Percentiles rank a stretch among this genome's conserved stretches.
These are phyloP conservation scores for Penicillium occitanis DNA, from an alignment of 2,329 filamentous ascomycete species.

Conservation along the genomic window DNA sequence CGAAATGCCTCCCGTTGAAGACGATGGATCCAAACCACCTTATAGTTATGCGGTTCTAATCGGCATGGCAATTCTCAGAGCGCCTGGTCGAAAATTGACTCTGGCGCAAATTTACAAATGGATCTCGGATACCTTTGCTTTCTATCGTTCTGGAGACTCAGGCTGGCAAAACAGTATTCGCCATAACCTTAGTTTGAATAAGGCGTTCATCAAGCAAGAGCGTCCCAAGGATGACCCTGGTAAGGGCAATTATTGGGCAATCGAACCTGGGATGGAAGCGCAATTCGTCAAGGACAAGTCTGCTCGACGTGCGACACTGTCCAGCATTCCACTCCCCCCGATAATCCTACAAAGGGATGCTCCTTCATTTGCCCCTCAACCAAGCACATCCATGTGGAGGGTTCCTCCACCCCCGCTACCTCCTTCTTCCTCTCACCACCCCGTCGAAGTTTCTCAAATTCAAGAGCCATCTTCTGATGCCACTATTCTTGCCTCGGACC, in stretches of 20 bases:
- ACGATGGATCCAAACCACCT: constrained; percentile 84
- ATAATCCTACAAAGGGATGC: constrained; percentile 33
- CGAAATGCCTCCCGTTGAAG: constrained; percentile 77
- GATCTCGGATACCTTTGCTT: constrained; percentile 93
- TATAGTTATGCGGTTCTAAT: constrained; percentile 95
- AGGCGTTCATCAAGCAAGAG: constrained; percentile 93
- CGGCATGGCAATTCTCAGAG: constrained; percentile 92
- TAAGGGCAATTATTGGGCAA: constrained; percentile 97
- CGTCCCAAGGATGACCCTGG: constrained; percentile 95
- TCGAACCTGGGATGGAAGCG: constrained; percentile 83
- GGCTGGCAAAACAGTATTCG: constrained; percentile 99
- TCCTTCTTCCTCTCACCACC: constrained; percentile 19
- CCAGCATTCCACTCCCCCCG: constrained; percentile 42
- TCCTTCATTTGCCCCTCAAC: constrained; percentile 32
- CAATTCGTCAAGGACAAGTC: constrained; percentile 89
- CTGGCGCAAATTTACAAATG: constrained; percentile 97
- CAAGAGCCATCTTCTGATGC: constrained; percentile 72
- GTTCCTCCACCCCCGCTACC: constrained; percentile 31
- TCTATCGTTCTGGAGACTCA: constrained; percentile 79
- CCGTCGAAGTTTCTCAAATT: constrained; percentile 27
- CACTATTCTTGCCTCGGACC: constrained; percentile 71
- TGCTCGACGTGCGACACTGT: constrained; percentile 46
- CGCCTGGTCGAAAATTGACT: constrained; percentile 78
- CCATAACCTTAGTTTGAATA: constrained; percentile 95
- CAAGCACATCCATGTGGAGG: constrained; percentile 37